These are phyloP conservation scores for Kazachstania sp. DNA, from an alignment of 1,139 yeast genomes.

Conservation along the genomic window DNA sequence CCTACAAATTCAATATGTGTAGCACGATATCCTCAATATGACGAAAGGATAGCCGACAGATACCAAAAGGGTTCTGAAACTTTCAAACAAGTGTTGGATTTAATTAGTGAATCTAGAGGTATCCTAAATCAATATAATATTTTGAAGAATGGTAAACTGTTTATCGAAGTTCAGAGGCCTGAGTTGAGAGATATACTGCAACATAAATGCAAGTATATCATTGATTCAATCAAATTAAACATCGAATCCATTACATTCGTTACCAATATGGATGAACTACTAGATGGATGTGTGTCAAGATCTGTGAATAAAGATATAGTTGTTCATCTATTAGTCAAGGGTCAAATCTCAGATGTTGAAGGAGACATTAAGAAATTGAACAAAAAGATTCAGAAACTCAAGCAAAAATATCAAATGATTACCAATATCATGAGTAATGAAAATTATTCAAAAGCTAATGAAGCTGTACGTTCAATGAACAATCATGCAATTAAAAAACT, in stretches of 20 bases:
- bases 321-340: constrained; percentile 84
- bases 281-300: constrained; percentile 80
- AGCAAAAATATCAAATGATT: constrained; percentile 39
- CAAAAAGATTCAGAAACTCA: constrained; percentile 55
- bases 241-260: constrained; percentile 42
- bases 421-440: constrained; percentile 55
- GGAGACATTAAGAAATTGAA: constrained; percentile 74
- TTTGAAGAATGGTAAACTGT: constrained; percentile 74
- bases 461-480: constrained; percentile 69
- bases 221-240: constrained; percentile 82
- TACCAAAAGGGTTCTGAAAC: constrained; percentile 42
- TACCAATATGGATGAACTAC: constrained; percentile 42
- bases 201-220: constrained; percentile 62
- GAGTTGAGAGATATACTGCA: constrained; percentile 31
- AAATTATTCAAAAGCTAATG: constrained; percentile 78
- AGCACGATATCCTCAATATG: constrained; percentile 3
- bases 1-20: background rate
- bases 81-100: constrained; percentile 17
- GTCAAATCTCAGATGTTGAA: constrained; percentile 74
- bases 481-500: constrained; percentile 55
- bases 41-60: constrained; percentile 51
- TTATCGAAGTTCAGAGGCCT: constrained; percentile 53
- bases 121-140: constrained; percentile 81
- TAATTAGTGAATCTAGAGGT: constrained; percentile 85
- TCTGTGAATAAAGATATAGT: constrained; percentile 69